Percentiles rank a stretch among this genome's conserved stretches.
Evolutionary conservation across 2,329 filamentous ascomycete genomes (phyloP).

Genomic region (Aspergillus sp.): DNA sequence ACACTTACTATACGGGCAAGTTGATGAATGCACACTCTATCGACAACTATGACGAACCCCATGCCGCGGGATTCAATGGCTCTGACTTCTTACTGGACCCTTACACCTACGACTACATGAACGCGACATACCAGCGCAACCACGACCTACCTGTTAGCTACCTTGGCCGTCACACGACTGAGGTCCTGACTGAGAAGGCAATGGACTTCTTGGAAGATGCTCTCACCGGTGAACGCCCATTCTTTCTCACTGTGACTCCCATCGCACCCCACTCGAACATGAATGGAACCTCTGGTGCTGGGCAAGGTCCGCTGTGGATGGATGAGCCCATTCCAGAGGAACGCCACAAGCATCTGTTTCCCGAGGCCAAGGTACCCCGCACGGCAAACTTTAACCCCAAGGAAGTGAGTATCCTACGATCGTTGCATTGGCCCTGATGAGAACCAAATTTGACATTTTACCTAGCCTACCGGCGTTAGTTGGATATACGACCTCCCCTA

Average conservation of each 20-base stretch:
- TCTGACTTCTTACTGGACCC: constrained; percentile 65
- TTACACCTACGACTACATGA: constrained; percentile 66
- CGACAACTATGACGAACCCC: constrained; percentile 62
- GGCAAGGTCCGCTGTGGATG: not conserved
- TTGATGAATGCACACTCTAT: constrained; percentile 66
- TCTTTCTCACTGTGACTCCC: constrained; percentile 68
- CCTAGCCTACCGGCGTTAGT: constrained; percentile 36
- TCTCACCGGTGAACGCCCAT: constrained; percentile 56
- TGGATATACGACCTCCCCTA: constrained; percentile 48
- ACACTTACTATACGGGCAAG: constrained; percentile 69
- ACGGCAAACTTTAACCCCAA: constrained; percentile 62
- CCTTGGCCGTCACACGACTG: constrained; percentile 56
- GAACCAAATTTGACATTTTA: no score
- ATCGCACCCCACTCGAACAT: constrained; percentile 66
- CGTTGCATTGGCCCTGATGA: no score
- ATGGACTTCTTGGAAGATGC: constrained; percentile 64
- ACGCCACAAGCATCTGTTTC: constrained; percentile 62
- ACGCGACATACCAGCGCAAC: constrained; percentile 63
- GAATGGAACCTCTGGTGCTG: constrained; percentile 18
- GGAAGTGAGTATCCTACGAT: constrained; percentile 11
- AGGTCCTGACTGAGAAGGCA: constrained; percentile 60
- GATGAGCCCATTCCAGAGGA: constrained; percentile 8
- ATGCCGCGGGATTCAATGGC: constrained; percentile 60
- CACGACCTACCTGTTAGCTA: constrained; percentile 55
- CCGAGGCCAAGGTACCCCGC: constrained; percentile 59